phyloP scores from a whole-genome alignment of 352 stramenopile species.

The Elongisporangium senticosum region DNA sequence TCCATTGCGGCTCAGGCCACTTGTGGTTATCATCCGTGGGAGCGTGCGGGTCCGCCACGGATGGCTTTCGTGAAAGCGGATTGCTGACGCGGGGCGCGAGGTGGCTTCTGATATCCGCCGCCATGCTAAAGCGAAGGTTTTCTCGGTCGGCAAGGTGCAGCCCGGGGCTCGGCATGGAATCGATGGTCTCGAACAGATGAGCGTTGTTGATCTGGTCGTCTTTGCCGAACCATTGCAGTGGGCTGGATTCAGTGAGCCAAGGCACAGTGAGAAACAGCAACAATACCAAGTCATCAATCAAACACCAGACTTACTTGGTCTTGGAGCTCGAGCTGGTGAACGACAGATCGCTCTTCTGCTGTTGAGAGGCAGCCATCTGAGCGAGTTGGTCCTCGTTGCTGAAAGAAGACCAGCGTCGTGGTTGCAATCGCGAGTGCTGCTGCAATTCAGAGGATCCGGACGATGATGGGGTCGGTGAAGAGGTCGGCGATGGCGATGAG shows the following conservation, averaged over 20 bases:
- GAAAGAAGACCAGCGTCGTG: slow-evolving; percentile 35
- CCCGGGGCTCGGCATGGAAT: slow-evolving; percentile 23
- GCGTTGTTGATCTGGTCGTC: slow-evolving; percentile 57
- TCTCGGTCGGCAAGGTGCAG: slow-evolving; percentile 4
- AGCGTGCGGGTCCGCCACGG: not conserved
- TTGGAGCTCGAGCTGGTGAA: slow-evolving; percentile 1
- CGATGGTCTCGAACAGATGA: slow-evolving; percentile 47
- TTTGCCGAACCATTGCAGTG: slow-evolving; percentile 42
- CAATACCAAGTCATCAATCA: not conserved
- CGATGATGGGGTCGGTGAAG: not conserved
- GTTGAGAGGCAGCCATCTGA: not conserved
- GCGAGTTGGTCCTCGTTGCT: slow-evolving; percentile 32
- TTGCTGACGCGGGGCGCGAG: not conserved
- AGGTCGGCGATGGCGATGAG: slow-evolving; percentile 2
- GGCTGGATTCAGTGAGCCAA: slow-evolving; percentile 6
- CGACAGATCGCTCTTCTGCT: not conserved
- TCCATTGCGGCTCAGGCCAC: not conserved
- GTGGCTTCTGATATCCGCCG: not conserved
- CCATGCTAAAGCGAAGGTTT: not conserved
- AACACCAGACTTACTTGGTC: not conserved
- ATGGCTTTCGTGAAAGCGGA: not conserved
- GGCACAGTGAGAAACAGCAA: not conserved
- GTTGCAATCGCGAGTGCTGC: slow-evolving; percentile 15
- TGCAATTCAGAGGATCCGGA: not conserved
- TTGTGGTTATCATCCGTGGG: not conserved